Percentiles rank a stretch among this genome's conserved stretches.
phyloP scores from a whole-genome alignment of 495 filamentous ascomycete species.

The Penicillium parvum region DNA sequence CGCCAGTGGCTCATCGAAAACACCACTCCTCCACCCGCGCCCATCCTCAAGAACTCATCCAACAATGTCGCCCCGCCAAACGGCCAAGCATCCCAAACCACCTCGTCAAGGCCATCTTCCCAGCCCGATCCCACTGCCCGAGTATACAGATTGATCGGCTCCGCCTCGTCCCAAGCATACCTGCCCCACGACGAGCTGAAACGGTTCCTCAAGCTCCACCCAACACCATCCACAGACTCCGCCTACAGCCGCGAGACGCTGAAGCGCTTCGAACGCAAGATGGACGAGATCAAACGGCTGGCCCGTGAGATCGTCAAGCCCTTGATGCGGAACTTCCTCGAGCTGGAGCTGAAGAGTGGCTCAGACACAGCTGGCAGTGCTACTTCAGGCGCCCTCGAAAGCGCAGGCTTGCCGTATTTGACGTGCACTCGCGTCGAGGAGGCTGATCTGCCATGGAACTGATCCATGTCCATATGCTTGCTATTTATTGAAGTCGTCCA shows the following conservation, averaged over 20 bases:
- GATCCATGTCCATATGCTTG: constrained; percentile 18
- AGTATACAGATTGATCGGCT: constrained; percentile 69
- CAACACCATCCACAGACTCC: constrained; percentile 46
- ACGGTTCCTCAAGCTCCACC: constrained; percentile 69
- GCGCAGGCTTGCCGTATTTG: constrained; percentile 60
- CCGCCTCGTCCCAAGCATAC: constrained; percentile 55
- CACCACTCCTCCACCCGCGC: constrained; percentile 62
- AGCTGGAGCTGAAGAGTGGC: constrained; percentile 60
- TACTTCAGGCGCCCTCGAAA: constrained; percentile 15
- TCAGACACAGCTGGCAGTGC: constrained; percentile 7
- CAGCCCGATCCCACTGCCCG: constrained; percentile 45
- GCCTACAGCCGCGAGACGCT: constrained; percentile 72
- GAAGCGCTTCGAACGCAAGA: constrained; percentile 73
- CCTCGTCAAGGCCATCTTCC: constrained; percentile 16
- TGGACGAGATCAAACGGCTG: constrained; percentile 81
- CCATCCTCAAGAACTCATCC: constrained; percentile 41
- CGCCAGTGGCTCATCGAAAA: constrained; percentile 88
- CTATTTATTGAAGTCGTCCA: constrained; percentile 1
- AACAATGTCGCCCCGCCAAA: constrained; percentile 19
- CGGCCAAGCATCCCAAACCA: constrained; percentile 25
- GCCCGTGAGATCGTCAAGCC: constrained; percentile 81
- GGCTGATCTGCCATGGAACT: constrained; percentile 72
- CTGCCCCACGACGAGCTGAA: constrained; percentile 83
- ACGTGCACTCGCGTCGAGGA: constrained; percentile 76
- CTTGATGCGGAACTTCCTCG: constrained; percentile 76